Evolutionary conservation across 495 filamentous ascomycete species (phyloP).

Genomic region (Coniosporium apollinis): DNA sequence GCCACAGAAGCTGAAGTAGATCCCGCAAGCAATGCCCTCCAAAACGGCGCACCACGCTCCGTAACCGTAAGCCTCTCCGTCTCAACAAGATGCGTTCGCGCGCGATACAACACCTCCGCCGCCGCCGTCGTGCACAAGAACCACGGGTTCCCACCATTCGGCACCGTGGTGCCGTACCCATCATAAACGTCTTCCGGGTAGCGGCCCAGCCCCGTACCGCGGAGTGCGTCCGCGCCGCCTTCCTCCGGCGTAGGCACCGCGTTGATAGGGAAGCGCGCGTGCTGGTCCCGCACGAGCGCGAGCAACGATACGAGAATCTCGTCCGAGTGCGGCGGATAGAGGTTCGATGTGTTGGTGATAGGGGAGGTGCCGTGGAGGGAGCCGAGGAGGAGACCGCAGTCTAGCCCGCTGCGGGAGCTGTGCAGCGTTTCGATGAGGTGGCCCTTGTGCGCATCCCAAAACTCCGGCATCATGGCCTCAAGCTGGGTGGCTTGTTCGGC

Average conservation of each 20-base stretch:
- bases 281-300: slow-evolving; percentile 21
- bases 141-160: slow-evolving; percentile 29
- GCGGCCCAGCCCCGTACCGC: slow-evolving; percentile 10
- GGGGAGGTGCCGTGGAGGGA: slow-evolving; percentile 18
- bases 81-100: slow-evolving; percentile 12
- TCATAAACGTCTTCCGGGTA: slow-evolving; percentile 32
- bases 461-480: slow-evolving; percentile 15
- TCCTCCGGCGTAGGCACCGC: not conserved
- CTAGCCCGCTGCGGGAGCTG: slow-evolving; percentile 20
- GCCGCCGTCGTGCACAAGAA: slow-evolving; percentile 26
- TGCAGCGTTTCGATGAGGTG: slow-evolving; percentile 21
- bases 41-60: slow-evolving; percentile 17
- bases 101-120: slow-evolving; percentile 21
- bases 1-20: slow-evolving; percentile 3
- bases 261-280: slow-evolving; percentile 22
- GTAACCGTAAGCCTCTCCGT: slow-evolving; percentile 15
- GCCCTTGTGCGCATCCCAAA: slow-evolving; percentile 20
- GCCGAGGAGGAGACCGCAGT: slow-evolving; percentile 25
- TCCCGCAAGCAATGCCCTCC: slow-evolving; percentile 13
- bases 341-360: slow-evolving; percentile 3
- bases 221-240: no score
- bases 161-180: slow-evolving; percentile 21
- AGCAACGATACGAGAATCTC: slow-evolving; percentile 24
- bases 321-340: slow-evolving; percentile 21
- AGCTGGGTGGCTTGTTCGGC: slow-evolving; percentile 16